phyloP scores from a whole-genome alignment of 768 basidiomycete species.

The Lyophyllum atratum region DNA sequence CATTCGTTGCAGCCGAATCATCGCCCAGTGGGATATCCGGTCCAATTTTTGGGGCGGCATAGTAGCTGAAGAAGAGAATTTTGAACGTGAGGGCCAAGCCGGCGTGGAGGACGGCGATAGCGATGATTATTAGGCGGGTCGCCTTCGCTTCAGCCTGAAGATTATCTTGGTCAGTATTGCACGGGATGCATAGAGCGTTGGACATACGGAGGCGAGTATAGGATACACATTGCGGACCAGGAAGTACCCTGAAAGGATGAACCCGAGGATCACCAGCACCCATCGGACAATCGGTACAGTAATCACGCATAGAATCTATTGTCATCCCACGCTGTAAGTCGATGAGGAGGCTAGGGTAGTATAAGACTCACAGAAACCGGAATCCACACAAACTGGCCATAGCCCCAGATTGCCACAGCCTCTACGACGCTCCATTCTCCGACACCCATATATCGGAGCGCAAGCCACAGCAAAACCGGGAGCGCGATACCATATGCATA shows the following conservation, averaged over 20 bases:
- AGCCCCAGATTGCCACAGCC: slow-evolving; percentile 79
- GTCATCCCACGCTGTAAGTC: neutral
- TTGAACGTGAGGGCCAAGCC: slow-evolving; percentile 87
- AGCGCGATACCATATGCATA: slow-evolving; percentile 87
- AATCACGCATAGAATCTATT: slow-evolving; percentile 80
- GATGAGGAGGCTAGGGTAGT: neutral
- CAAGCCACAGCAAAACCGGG: slow-evolving; percentile 83
- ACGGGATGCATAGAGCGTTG: neutral
- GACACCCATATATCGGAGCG: slow-evolving; percentile 82
- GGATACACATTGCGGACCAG: slow-evolving; percentile 86
- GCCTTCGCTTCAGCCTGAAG: slow-evolving; percentile 83
- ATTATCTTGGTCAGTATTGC: neutral
- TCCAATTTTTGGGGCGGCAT: slow-evolving; percentile 46
- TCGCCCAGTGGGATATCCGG: slow-evolving; percentile 42
- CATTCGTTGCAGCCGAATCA: slow-evolving; percentile 31
- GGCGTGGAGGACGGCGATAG: slow-evolving; percentile 74
- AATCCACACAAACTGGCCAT: slow-evolving; percentile 85
- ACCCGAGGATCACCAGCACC: slow-evolving; percentile 73
- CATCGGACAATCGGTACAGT: slow-evolving; percentile 84
- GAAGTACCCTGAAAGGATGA: slow-evolving; percentile 85
- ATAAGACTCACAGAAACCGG: slow-evolving; percentile 68
- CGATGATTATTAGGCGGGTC: slow-evolving; percentile 78
- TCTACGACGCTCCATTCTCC: slow-evolving; percentile 91
- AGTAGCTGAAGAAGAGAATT: slow-evolving; percentile 63
- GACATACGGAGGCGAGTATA: slow-evolving; percentile 76